These are phyloP conservation scores for Colletotrichum graminicola DNA, from an alignment of 2,329 filamentous ascomycete species.

Conservation along the genomic window DNA sequence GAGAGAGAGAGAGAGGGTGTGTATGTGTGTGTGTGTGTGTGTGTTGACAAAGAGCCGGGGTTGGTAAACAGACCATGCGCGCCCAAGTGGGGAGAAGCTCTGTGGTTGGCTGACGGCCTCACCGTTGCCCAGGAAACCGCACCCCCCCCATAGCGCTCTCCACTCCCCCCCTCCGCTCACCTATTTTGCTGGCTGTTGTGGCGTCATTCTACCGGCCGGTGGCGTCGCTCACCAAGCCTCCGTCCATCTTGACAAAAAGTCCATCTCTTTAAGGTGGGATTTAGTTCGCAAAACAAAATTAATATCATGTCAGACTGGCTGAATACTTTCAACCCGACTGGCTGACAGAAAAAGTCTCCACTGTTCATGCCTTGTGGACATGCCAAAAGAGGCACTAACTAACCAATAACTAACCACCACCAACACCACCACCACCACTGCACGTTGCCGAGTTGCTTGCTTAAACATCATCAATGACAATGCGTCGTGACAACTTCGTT, in stretches of 20 bases:
- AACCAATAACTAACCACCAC: not conserved
- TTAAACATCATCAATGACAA: not conserved
- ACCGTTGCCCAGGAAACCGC: conserved; percentile 2
- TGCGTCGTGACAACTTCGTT: not conserved
- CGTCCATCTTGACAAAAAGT: not conserved
- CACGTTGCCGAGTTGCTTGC: not conserved
- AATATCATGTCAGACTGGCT: too few species aligned
- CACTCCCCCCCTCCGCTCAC: not conserved
- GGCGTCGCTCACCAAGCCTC: too few species aligned
- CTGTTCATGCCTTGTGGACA: not conserved
- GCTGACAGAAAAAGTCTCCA: not conserved
- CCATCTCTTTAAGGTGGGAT: not conserved
- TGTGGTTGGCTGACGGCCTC: conserved; percentile 10
- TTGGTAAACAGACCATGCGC: conserved; percentile 40
- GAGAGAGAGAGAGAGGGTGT: not conserved
- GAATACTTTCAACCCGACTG: not conserved
- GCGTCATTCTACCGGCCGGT: too few species aligned
- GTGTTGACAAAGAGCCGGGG: conserved; percentile 37
- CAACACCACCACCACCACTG: too few species aligned
- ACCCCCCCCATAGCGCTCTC: too few species aligned
- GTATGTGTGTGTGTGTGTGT: not conserved
- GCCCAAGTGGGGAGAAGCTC: conserved; percentile 21
- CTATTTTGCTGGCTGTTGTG: not conserved
- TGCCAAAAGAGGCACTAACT: not conserved
- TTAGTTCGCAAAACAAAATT: not conserved